phyloP scores from a whole-genome alignment of 1,284 basidiomycete genomes.

The Leccinum holopus region DNA sequence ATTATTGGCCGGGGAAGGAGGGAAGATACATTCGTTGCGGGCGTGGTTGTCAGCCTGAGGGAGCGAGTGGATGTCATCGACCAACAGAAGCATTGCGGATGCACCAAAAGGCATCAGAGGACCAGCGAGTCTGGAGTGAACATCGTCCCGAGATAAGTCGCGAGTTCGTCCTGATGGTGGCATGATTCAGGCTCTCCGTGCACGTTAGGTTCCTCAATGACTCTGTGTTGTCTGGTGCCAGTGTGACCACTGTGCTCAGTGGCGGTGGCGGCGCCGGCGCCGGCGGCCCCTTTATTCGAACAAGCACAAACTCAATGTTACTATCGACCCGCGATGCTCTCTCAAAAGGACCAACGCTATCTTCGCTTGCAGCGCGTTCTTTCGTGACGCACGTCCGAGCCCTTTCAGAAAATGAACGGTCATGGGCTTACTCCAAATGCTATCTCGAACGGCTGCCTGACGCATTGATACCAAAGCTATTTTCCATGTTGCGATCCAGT shows the following conservation, averaged over 20 bases:
- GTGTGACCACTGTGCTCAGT: background rate
- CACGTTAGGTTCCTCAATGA: background rate
- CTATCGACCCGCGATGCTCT: constrained; percentile 43
- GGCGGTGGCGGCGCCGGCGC: too few species aligned
- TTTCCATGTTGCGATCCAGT: constrained; percentile 46
- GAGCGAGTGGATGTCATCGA: constrained; percentile 22
- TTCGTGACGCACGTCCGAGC: constrained; percentile 49
- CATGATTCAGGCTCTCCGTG: constrained; percentile 6
- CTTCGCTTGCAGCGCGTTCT: constrained; percentile 48
- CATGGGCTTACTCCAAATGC: constrained; percentile 41
- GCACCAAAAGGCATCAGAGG: constrained; percentile 10
- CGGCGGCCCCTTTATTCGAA: too few species aligned
- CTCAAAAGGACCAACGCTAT: constrained; percentile 40
- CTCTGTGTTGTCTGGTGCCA: constrained; percentile 5
- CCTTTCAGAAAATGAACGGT: constrained; percentile 39
- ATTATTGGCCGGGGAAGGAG: constrained; percentile 19
- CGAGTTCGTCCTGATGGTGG: constrained; percentile 19
- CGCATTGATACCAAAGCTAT: constrained; percentile 48
- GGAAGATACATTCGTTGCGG: background rate
- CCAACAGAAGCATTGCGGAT: constrained; percentile 23
- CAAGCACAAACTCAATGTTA: constrained; percentile 13
- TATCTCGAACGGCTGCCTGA: constrained; percentile 55
- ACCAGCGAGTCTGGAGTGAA: background rate
- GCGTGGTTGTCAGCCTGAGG: background rate
- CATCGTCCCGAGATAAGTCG: constrained; percentile 21